Conservation (phyloP, 2,329 filamentous ascomycete species). For the Fusarium sp. region DNA sequence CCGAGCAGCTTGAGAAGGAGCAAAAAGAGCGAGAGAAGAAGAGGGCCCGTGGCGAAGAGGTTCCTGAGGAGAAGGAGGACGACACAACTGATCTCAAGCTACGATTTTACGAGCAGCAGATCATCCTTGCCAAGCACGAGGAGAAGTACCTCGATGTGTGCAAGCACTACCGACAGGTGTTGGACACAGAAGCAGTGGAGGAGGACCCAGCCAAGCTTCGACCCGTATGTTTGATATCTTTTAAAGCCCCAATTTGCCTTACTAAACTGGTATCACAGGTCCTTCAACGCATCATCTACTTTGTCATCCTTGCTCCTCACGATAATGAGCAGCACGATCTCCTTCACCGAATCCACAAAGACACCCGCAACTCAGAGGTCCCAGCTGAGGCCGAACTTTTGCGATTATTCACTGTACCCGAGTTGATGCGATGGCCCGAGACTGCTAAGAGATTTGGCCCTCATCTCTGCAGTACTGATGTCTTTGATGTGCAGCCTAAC, state of each 20-base stretch:
- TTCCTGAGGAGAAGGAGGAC: conserved; percentile 81
- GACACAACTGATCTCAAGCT: conserved; percentile 98
- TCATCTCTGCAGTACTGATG: conserved; percentile 88
- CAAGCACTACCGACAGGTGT: conserved; percentile 97
- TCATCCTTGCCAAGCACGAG: conserved; percentile 94
- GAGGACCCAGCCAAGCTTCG: conserved; percentile 87
- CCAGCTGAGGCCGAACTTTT: conserved; percentile 86
- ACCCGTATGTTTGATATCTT: conserved; percentile 70
- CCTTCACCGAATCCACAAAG: conserved; percentile 90
- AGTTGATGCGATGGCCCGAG: conserved; percentile 98
- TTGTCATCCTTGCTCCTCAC: conserved; percentile 94
- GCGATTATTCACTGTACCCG: conserved; percentile 93
- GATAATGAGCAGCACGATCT: conserved; percentile 99
- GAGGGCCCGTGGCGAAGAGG: conserved; percentile 82
- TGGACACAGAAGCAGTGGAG: conserved; percentile 96
- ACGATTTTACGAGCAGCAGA: conserved; percentile 97
- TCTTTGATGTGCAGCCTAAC: conserved; percentile 79
- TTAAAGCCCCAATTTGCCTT: not conserved
- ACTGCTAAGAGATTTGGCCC: conserved; percentile 90
- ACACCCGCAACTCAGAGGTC: conserved; percentile 83
- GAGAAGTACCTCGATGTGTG: conserved; percentile 97
- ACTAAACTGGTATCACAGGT: conserved; percentile 65
- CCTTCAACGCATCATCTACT: conserved; percentile 96
- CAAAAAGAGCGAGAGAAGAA: conserved; percentile 90
- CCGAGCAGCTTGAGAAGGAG: conserved; percentile 91